Base-by-base conservation (phyloP, 352 stramenopile genomes). In the Globisporangium okanoganense region DNA sequence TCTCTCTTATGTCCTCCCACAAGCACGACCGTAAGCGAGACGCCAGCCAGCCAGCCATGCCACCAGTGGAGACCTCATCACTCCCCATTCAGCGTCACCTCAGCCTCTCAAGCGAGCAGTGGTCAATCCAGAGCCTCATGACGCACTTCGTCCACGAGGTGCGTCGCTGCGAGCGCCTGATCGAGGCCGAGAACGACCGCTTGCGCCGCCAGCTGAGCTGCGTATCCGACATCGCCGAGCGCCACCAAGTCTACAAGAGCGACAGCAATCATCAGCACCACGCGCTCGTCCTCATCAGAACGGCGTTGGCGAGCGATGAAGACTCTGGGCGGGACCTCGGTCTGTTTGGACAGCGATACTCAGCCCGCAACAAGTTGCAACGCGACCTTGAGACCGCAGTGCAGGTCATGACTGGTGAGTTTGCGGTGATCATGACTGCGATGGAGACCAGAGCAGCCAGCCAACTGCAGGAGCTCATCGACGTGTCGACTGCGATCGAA, bases 141-240 rank as follows among this genome's bases (percentile, higher is more conserved):
- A 24, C 27, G 3, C 18, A 38, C 24, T 54, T 10, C 25, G 13
- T 54, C 14, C 16, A 38, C 13, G 29, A 22, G 20, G 48, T 38
- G 48, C 25, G 14, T 24, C 29, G 6, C n/a, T 54, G 48, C 25
- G 48, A 54, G 25, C 5, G 14, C 9, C 36, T 54, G 48, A 22
- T 54, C 25, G 48, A 54, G 38, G 48, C 48, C 5, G 48, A 54
- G 48, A 54, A 54, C 27, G 48, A 54, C 29, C 25, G 25, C 10
- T 25, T 54, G 48, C 29, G 29, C 14, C 25, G 12, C 25, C 48
- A 54, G 27, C 25, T 54, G 22, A 31, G 16, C 14, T 5, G 14
- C 18, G 16, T 54, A 2, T 5, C 16, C 16, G 27, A 18, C 12
- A 40, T 54, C 16, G 48, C n/a, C 13, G 48, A 54, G 1, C 9